Evolutionary conservation across 1,284 basidiomycete species (phyloP), one percentile per base, ranked within the genome.

Genomic region (Tilletia caries): DNA sequence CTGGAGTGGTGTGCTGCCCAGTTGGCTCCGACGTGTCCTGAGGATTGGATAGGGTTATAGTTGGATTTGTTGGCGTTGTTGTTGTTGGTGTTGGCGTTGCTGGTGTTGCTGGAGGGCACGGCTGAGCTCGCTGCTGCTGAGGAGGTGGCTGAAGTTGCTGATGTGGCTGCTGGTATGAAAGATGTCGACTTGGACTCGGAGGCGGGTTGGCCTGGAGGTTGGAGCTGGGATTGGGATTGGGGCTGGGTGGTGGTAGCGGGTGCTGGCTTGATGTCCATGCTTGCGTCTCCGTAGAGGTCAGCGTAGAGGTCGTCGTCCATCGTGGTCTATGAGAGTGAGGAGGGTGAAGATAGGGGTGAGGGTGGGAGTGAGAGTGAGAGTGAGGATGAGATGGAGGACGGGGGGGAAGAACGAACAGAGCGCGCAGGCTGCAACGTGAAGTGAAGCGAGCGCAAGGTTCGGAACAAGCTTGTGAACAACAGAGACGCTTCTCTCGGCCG

Each of bases 291-390:
- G 66, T 79, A 79, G 41, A 79, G 73, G 65, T 79, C 78, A 33
- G 75, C 75, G 44, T 79, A 79, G 54, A 79, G 75, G 65, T 78
- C 78, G 70, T 78, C 77, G 33, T 65, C 54, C 54, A 50, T 50
- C 32, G 58, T 37, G 10, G 15, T 2, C 58, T 34, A 13, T 41
- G 37, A 10, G 37, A 41, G 37, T 41, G 37, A 41, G 15, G 37
- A 10, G 2, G 2, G 37, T 41, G 37, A 41, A 8, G 10, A 18
- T 44, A 18, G 6, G 48, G 8, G 23, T 25, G 20, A n/a, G 46
- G 6, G 23, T 6, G 46, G 4, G 46, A 50, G 48, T 20, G 48
- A 50, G 48, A 6, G 18, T 6, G 48, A 18, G 48, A 25, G 23
- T 50, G 48, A 50, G 18, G 48, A n/a, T 50, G 48, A 50, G 20